Evolutionary conservation across 2,329 filamentous ascomycete species (phyloP).

Genomic region (Pseudogymnoascus sp.): DNA sequence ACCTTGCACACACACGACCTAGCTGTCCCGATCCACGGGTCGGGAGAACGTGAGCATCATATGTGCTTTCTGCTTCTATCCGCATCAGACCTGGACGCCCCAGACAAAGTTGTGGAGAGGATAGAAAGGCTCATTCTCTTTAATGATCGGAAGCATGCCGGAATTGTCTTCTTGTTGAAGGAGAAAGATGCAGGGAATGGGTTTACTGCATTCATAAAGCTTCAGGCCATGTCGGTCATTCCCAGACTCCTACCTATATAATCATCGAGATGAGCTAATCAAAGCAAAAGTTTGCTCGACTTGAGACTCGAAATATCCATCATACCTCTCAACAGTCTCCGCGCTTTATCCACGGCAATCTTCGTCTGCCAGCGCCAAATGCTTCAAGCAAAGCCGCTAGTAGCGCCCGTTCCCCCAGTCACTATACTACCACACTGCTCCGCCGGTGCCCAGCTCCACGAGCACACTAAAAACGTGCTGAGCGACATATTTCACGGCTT

Average conservation of each 20-base stretch:
- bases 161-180: conserved; percentile 28
- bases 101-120: conserved; percentile 17
- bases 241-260: neutral
- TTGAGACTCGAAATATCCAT: conserved; percentile 25
- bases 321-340: conserved; percentile 22
- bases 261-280: conserved; percentile 12
- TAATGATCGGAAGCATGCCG: conserved; percentile 25
- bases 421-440: conserved; percentile 26
- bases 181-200: conserved; percentile 20
- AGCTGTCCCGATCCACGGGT: conserved; percentile 20
- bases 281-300: conserved; percentile 20
- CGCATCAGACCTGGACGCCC: conserved; percentile 18
- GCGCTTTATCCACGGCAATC: conserved; percentile 21
- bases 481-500: conserved; percentile 26
- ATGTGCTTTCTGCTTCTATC: conserved; percentile 27
- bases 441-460: conserved; percentile 22
- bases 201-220: conserved; percentile 22
- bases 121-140: conserved; percentile 28
- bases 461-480: conserved; percentile 28
- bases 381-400: conserved; percentile 7
- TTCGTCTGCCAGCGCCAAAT: conserved; percentile 24
- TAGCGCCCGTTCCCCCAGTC: conserved; percentile 14
- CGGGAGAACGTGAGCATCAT: conserved; percentile 5
- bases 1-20: conserved; percentile 26
- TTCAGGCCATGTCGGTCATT: conserved; percentile 25